Percentiles rank a stretch among this genome's conserved stretches.
phyloP scores from a whole-genome alignment of 164 flowering plant species.

The Platanus orientalis region DNA sequence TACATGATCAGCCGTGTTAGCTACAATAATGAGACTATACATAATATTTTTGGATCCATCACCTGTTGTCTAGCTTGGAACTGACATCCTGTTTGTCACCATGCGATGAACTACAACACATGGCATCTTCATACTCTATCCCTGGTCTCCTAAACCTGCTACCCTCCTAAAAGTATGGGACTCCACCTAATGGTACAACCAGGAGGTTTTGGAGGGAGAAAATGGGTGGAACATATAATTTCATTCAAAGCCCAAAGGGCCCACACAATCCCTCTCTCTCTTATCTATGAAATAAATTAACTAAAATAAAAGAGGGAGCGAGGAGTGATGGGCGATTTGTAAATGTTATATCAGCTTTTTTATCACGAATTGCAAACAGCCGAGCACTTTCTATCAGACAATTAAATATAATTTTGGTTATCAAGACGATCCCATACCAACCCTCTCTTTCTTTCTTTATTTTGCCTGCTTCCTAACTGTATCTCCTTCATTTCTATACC shows the following conservation, averaged over 20 bases:
- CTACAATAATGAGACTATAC: background rate
- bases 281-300: too few relatives aligned
- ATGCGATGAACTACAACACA: background rate
- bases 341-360: conserved; percentile 9
- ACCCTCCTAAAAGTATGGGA: too few relatives aligned
- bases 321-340: background rate
- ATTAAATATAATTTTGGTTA: too few relatives aligned
- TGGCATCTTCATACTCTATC: background rate
- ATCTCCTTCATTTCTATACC: too few relatives aligned
- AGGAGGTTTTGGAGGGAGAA: background rate
- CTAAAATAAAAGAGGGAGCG: background rate
- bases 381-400: conserved; percentile 6
- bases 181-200: background rate
- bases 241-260: background rate
- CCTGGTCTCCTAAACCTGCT: background rate
- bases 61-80: background rate
- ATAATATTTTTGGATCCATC: too few relatives aligned
- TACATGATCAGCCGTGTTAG: background rate
- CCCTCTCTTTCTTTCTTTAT: too few relatives aligned
- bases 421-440: too few relatives aligned
- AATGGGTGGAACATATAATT: background rate
- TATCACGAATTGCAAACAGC: conserved; percentile 10
- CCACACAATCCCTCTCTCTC: too few relatives aligned
- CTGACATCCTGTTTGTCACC: background rate
- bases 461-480: too few relatives aligned